Percentiles rank a stretch among this genome's conserved stretches.
Conservation (phyloP, 2,329 filamentous ascomycete species). For the Drechslerella stenobrocha region DNA sequence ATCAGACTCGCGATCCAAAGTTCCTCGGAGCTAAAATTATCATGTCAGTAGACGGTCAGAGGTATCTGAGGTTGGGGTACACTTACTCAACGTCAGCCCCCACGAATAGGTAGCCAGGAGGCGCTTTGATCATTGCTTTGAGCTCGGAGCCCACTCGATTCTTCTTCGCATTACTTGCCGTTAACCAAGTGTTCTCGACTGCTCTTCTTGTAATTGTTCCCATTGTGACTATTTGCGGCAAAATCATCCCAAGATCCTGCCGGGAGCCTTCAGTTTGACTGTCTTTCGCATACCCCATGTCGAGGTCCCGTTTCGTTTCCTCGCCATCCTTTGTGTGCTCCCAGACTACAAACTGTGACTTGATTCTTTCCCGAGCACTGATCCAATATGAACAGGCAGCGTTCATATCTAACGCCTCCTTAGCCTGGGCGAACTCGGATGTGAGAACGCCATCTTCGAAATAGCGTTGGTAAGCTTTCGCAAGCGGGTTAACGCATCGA, state of each 20-base stretch:
- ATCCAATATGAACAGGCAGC: slow-evolving; percentile 99
- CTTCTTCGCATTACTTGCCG: slow-evolving; percentile 92
- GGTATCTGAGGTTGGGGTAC: background rate
- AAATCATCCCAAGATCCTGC: slow-evolving; percentile 73
- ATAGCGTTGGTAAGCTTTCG: slow-evolving; percentile 85
- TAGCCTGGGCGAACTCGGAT: slow-evolving; percentile 86
- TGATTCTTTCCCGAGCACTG: slow-evolving; percentile 88
- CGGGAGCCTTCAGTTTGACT: slow-evolving; percentile 10
- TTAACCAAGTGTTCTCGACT: slow-evolving; percentile 98
- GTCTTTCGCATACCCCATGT: slow-evolving; percentile 49
- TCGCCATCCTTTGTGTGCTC: slow-evolving; percentile 58
- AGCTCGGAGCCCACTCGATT: slow-evolving; percentile 95
- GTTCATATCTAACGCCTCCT: slow-evolving; percentile 96
- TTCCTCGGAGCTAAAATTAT: slow-evolving; percentile 71
- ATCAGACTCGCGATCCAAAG: slow-evolving; percentile 97
- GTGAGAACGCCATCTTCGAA: slow-evolving; percentile 87
- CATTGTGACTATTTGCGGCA: slow-evolving; percentile 97
- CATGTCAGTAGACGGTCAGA: slow-evolving; percentile 5
- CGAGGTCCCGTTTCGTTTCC: slow-evolving; percentile 20
- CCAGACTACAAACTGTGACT: slow-evolving; percentile 92
- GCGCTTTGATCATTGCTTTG: slow-evolving; percentile 94
- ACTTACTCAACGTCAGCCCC: slow-evolving; percentile 83
- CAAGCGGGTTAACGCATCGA: slow-evolving; percentile 81
- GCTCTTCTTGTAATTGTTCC: slow-evolving; percentile 91
- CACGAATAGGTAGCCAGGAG: slow-evolving; percentile 87